Evolutionary conservation across 2,329 filamentous ascomycete species (phyloP).

Genomic region (Venturia asperata): DNA sequence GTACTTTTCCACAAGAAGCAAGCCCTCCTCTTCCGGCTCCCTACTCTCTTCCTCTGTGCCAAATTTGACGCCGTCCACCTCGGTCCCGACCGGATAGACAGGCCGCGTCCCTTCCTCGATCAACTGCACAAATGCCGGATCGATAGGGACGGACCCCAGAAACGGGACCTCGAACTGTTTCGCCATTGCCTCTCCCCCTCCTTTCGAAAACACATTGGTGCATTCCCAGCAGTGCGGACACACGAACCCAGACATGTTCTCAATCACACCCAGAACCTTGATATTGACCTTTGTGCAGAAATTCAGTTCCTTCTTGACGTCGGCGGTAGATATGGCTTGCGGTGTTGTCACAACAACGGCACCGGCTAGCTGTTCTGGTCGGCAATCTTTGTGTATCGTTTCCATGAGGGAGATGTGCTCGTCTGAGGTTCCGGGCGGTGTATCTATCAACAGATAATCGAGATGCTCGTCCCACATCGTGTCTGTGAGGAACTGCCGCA

Average conservation of each 20-base stretch:
- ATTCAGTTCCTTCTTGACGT: constrained; percentile 91
- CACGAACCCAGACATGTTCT: constrained; percentile 95
- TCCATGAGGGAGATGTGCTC: constrained; percentile 67
- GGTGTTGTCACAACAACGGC: constrained; percentile 95
- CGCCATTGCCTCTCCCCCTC: constrained; percentile 85
- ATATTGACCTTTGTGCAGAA: constrained; percentile 83
- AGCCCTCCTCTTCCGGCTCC: constrained; percentile 24
- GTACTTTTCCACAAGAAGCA: constrained; percentile 62
- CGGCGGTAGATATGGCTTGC: constrained; percentile 85
- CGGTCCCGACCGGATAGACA: constrained; percentile 61
- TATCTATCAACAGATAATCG: constrained; percentile 94
- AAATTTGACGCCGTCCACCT: constrained; percentile 49
- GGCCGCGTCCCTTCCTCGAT: constrained; percentile 68
- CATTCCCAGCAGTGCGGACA: constrained; percentile 71
- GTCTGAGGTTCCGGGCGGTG: constrained; percentile 90
- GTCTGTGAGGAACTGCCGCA: constrained; percentile 82
- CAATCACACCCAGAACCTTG: constrained; percentile 76
- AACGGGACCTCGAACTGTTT: constrained; percentile 77
- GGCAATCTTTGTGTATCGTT: constrained; percentile 47
- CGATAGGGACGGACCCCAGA: constrained; percentile 80
- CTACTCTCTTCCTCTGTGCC: constrained; percentile 23
- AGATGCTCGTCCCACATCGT: constrained; percentile 56
- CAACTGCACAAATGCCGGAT: constrained; percentile 81
- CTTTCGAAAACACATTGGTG: constrained; percentile 87
- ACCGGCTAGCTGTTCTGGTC: constrained; percentile 65